phyloP scores from a whole-genome alignment of 257 asterid species.

The Rauvolfia tetraphylla region DNA sequence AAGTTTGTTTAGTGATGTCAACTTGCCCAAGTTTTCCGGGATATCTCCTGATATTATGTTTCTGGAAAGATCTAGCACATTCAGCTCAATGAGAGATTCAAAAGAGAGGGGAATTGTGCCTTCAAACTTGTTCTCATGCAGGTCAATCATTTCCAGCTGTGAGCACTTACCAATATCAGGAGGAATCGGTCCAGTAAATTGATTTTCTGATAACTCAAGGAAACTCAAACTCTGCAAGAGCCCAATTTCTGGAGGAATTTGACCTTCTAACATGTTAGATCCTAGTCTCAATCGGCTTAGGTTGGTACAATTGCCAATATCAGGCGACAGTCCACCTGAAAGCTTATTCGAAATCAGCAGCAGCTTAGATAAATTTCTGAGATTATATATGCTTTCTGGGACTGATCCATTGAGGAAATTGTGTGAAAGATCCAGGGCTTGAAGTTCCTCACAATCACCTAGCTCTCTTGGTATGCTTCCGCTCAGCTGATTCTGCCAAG shows the following conservation, averaged over 20 bases:
- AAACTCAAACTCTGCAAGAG: slow-evolving; percentile 38
- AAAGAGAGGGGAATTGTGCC: slow-evolving; percentile 60
- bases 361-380: slow-evolving; percentile 59
- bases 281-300: slow-evolving; percentile 55
- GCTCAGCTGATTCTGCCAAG: slow-evolving; percentile 68
- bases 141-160: slow-evolving; percentile 60
- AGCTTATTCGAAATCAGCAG: slow-evolving; percentile 57
- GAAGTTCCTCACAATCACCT: slow-evolving; percentile 46
- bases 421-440: slow-evolving; percentile 61
- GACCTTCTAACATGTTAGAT: slow-evolving; percentile 46
- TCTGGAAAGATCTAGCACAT: slow-evolving; percentile 59
- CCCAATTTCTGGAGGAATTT: slow-evolving; percentile 54
- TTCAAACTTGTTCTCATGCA: slow-evolving; percentile 50
- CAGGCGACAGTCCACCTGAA: slow-evolving; percentile 52
- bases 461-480: slow-evolving; percentile 62
- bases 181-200: slow-evolving; percentile 48
- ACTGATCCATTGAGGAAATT: slow-evolving; percentile 55
- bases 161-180: slow-evolving; percentile 53
- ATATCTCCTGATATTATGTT: slow-evolving; percentile 53
- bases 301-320: slow-evolving; percentile 66
- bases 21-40: slow-evolving; percentile 53
- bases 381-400: slow-evolving; percentile 47
- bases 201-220: slow-evolving; percentile 66
- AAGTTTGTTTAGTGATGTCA: slow-evolving; percentile 54
- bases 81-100: slow-evolving; percentile 41